phyloP scores from a whole-genome alignment of 257 asterid species.

The Solanum chaucha region DNA sequence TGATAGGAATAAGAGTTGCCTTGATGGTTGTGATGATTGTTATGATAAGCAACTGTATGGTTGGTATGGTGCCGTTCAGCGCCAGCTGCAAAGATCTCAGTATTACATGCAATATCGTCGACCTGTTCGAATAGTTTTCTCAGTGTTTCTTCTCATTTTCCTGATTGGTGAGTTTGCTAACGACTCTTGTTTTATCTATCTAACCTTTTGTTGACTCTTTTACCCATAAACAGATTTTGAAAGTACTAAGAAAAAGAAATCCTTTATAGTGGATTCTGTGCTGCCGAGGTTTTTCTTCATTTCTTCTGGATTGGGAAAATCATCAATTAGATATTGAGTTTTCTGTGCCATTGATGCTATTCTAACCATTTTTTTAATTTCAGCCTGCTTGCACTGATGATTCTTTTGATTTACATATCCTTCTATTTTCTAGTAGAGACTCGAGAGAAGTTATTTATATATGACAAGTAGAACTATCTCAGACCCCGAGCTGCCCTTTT shows the following conservation, averaged over 20 bases:
- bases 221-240: background rate
- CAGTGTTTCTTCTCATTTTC: constrained; percentile 43
- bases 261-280: background rate
- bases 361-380: background rate
- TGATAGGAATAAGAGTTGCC: constrained; percentile 63
- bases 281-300: background rate
- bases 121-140: constrained; percentile 50
- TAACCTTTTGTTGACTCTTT: background rate
- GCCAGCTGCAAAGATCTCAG: constrained; percentile 89
- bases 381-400: background rate
- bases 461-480: background rate
- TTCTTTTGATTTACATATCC: background rate
- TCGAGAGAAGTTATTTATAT: background rate
- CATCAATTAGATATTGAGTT: background rate
- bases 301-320: background rate
- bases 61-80: constrained; percentile 69
- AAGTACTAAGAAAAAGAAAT: background rate
- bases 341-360: background rate
- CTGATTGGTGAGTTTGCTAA: constrained; percentile 58
- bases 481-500: background rate
- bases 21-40: constrained; percentile 52
- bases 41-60: constrained; percentile 66
- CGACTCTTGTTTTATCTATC: background rate
- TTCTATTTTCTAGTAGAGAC: background rate
- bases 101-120: constrained; percentile 75